A percentile compares a stretch with the other conserved stretches of the same genome.
phyloP scores from a whole-genome alignment of 148 eudicot genomes.

The Cornus suecica region DNA sequence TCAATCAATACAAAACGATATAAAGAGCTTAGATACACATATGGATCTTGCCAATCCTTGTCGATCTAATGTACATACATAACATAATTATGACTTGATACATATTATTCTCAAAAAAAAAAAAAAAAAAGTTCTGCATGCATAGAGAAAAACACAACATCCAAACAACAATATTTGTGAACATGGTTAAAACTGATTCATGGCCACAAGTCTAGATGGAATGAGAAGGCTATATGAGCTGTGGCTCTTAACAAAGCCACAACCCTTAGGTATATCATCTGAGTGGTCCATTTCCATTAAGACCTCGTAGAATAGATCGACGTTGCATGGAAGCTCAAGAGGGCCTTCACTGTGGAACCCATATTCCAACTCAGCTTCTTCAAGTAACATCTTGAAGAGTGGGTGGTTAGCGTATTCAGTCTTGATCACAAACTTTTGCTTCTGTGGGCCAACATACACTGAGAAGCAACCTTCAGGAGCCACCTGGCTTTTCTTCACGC shows the following conservation, averaged over 20 bases:
- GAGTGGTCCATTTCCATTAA: slow-evolving; percentile 48
- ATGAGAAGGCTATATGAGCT: slow-evolving; percentile 36
- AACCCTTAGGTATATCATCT: slow-evolving; percentile 12
- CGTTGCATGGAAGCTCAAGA: slow-evolving; percentile 61
- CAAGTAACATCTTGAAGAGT: slow-evolving; percentile 50
- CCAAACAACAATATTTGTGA: neutral
- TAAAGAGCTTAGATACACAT: no score
- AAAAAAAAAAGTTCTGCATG: no score
- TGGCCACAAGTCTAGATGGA: slow-evolving; percentile 21
- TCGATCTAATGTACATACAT: no score
- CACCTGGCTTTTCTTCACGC: neutral
- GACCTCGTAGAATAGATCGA: slow-evolving; percentile 44
- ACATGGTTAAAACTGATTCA: slow-evolving; percentile 8
- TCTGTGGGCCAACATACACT: slow-evolving; percentile 72
- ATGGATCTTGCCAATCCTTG: no score
- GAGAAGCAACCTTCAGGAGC: slow-evolving; percentile 67
- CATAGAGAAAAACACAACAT: neutral
- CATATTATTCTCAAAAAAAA: no score
- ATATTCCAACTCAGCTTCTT: slow-evolving; percentile 68
- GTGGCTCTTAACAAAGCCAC: slow-evolving; percentile 20
- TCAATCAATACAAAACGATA: no score
- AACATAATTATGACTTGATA: no score
- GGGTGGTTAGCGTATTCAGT: slow-evolving; percentile 56
- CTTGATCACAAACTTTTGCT: slow-evolving; percentile 62
- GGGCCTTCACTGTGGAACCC: slow-evolving; percentile 65